Evolutionary conservation across 129 eudicot genomes (phyloP), one percentile per base, ranked within the genome.

Genomic region (Flaveria trinervia): DNA sequence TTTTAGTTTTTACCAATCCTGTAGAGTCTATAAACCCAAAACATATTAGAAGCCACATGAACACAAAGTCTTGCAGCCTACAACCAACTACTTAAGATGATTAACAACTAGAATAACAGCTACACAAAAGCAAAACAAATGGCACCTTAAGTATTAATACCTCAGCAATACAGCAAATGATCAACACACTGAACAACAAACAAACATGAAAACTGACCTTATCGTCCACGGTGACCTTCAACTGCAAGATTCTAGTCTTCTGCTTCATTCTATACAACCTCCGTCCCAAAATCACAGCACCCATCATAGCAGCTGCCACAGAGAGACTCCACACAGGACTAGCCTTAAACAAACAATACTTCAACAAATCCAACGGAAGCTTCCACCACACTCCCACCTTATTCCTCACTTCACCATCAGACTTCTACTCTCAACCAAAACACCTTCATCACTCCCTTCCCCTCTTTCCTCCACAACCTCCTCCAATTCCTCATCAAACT

Each of bases 321-420:
- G 99, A 91, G 16, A 94, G 61, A 45, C 86, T 81, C 99, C 99
- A 94, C 5, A 86, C 90, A 1, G 99, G 99, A 62, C 88, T 93
- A 44, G 83, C 92, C 85, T 83, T 91, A 39, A 89, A 78, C 48
- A 83, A 67, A 82, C 90, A 91, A 75, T 87, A 87, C 57, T 77
- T 91, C 72, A 94, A 69, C 73, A 94, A 74, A 81, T 91, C 97
- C 60, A 88, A 46, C 5, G 99, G 99, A 64, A 91, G 80, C 92
- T 88, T 94, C 99, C 99, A 91, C 99, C 97, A 91, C 14, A 88
- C 92, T n/a, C 39, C 77, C 14, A 68, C 81, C 72, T 68, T 76
- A 82, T 83, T 83, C 78, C 77, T 79, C 54, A 45, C 82, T 51
- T 65, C 84, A 52, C 73, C 81, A 48, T 62, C 49, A 3, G 20